Base-by-base conservation (phyloP, 139 green algal genomes). In the Medakamo hakoo region DNA sequence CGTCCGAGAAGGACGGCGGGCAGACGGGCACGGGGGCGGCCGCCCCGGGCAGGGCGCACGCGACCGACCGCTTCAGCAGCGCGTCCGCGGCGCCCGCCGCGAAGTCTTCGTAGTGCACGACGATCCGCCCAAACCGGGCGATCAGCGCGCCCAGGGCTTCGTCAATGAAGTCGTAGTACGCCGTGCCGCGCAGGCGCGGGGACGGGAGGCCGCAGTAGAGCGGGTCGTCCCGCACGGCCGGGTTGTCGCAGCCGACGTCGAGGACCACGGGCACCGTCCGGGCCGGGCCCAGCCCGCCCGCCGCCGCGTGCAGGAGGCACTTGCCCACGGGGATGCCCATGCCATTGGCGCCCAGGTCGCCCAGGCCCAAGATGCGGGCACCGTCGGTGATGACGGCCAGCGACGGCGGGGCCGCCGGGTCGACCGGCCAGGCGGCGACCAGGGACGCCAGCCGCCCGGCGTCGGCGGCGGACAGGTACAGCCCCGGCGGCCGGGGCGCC, bases 101-200 rank as follows among this genome's bases (percentile, higher is more conserved):
- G 62, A 84, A 74, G 57, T 86, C 80, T 66, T 86, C 76, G 65
- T 68, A 82, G 57, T 82, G 76, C 20, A 84, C 26, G 49, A 79
- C 22, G 49, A 4, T 9, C 9, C 52, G 16, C 0, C 66, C 68
- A 49, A 76, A 82, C 20, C 71, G 58, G 29, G 64, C 2, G 31
- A 71, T 65, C 59, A 79, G 65, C 4, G 27, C 49, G 19, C 21
- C 16, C 18, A 79, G 59, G 14, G 69, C 23, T 64, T 80, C 79
- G 18, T 71, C 64, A 30, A 85, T 68, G 16, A 85, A 57, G 1
- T 60, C 59, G 40, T 75, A 59, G 66, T 82, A 82, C 21, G 63
- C 30, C 4, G 63, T 14, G 2, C 79, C 76, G 19, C 69, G 26
- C 61, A 76, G 26, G 3, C 79, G 68, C 31, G 27, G 28, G 27